A percentile compares a stretch with the other conserved stretches of the same genome.
Evolutionary conservation across 768 basidiomycete species (phyloP).

Genomic region (Kwoniella newhampshirensis): DNA sequence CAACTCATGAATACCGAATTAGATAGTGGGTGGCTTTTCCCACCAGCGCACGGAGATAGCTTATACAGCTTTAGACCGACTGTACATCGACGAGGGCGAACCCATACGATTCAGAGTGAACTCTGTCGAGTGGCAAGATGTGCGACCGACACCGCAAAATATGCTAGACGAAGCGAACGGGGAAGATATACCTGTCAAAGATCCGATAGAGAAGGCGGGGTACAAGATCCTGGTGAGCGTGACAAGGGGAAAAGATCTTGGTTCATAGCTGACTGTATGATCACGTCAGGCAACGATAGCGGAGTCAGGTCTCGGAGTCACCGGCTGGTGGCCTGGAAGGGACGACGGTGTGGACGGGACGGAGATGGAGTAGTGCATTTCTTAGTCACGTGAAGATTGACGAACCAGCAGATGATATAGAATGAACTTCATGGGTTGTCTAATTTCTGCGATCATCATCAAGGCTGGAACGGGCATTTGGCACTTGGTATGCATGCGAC

Average conservation of each 20-base stretch:
- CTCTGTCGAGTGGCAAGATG: conserved; percentile 52
- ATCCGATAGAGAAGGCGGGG: conserved; percentile 50
- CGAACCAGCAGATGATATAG: too few species aligned
- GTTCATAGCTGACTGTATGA: not conserved
- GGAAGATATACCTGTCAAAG: conserved; percentile 26
- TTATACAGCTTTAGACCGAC: conserved; percentile 24
- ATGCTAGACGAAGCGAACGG: conserved; percentile 19
- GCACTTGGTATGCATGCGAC: too few species aligned
- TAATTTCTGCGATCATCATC: too few species aligned
- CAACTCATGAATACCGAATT: conserved; percentile 36
- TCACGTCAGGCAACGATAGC: conserved; percentile 52
- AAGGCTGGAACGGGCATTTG: too few species aligned
- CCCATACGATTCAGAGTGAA: conserved; percentile 52
- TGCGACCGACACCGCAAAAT: conserved; percentile 44
- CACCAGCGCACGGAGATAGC: not conserved
- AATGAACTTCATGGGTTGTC: too few species aligned
- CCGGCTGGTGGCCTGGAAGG: conserved; percentile 54
- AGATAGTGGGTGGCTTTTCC: conserved; percentile 12
- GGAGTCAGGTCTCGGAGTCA: conserved; percentile 54
- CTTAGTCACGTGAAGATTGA: too few species aligned
- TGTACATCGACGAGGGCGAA: conserved; percentile 48
- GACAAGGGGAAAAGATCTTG: too few species aligned
- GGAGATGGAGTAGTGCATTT: conserved; percentile 2
- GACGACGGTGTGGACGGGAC: conserved; percentile 40
- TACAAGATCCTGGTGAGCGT: conserved; percentile 51